Conservation (phyloP, 371 early-diverging fungal genomes). For the Lichtheimia ramosa region DNA sequence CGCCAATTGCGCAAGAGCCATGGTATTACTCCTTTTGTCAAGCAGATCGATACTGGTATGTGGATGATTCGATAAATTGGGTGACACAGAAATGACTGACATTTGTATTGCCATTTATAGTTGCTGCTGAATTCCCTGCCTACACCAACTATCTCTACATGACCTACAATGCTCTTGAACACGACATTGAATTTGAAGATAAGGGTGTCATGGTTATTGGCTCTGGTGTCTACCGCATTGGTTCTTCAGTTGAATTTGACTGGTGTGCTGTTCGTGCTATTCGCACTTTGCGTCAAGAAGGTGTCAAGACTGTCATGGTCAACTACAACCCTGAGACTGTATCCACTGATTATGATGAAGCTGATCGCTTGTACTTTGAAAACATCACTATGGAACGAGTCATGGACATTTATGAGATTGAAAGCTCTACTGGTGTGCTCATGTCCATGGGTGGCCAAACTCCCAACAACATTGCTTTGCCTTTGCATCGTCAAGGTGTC, state of each 20-base stretch:
- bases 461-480: slow-evolving; percentile 93
- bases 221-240: slow-evolving; percentile 95
- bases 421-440: slow-evolving; percentile 78
- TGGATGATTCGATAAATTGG: too few species aligned
- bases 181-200: slow-evolving; percentile 85
- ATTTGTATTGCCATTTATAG: slow-evolving; percentile 24
- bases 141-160: slow-evolving; percentile 92
- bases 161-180: slow-evolving; percentile 84
- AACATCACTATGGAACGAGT: slow-evolving; percentile 89
- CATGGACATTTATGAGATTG: slow-evolving; percentile 89
- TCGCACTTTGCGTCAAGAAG: slow-evolving; percentile 76
- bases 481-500: slow-evolving; percentile 65
- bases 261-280: slow-evolving; percentile 90
- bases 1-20: slow-evolving; percentile 62
- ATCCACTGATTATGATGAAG: slow-evolving; percentile 94
- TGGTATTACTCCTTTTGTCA: slow-evolving; percentile 84
- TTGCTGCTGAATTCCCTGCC: slow-evolving; percentile 94
- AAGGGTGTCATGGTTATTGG: slow-evolving; percentile 92
- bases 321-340: slow-evolving; percentile 98
- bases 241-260: slow-evolving; percentile 93
- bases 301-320: slow-evolving; percentile 89
- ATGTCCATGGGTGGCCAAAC: slow-evolving; percentile 91
- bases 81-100: too few species aligned
- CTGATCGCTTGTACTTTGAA: slow-evolving; percentile 94
- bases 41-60: slow-evolving; percentile 88